Evolutionary conservation across 2,329 filamentous ascomycete species (phyloP).

Genomic region (Penicillium sp.): DNA sequence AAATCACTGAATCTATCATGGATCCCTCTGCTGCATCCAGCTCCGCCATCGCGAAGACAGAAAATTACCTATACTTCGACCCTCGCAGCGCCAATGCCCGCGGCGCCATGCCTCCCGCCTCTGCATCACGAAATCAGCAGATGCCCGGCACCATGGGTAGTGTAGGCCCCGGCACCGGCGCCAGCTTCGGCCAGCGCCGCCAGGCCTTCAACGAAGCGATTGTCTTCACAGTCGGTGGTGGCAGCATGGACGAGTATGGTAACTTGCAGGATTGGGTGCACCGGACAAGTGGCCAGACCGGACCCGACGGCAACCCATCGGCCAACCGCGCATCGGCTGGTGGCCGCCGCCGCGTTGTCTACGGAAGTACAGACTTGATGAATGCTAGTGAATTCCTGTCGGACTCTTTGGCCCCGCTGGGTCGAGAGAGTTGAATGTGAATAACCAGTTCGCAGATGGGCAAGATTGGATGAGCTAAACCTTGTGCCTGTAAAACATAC

Average conservation of each 20-base stretch:
- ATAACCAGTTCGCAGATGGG: background rate
- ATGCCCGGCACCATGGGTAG: slow-evolving; percentile 45
- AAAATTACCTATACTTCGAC: slow-evolving; percentile 96
- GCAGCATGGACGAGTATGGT: slow-evolving; percentile 98
- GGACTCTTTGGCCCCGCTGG: slow-evolving; percentile 57
- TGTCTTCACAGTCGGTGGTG: slow-evolving; percentile 92
- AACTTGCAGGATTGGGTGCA: slow-evolving; percentile 96
- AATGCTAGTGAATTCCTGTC: slow-evolving; percentile 61
- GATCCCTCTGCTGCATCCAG: slow-evolving; percentile 86
- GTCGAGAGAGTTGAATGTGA: slow-evolving; percentile 50
- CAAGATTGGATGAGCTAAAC: slow-evolving; percentile 5
- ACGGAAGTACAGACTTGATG: slow-evolving; percentile 80
- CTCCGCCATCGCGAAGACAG: slow-evolving; percentile 91
- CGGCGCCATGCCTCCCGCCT: slow-evolving; percentile 83
- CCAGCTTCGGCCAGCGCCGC: slow-evolving; percentile 84
- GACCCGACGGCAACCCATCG: slow-evolving; percentile 47
- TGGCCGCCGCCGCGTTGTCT: slow-evolving; percentile 77
- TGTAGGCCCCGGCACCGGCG: slow-evolving; percentile 65
- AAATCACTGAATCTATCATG: slow-evolving; percentile 98
- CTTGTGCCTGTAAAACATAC: slow-evolving; percentile 19
- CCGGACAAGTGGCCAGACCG: slow-evolving; percentile 61
- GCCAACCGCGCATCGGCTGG: slow-evolving; percentile 39
- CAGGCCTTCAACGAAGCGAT: slow-evolving; percentile 88
- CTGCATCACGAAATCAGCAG: slow-evolving; percentile 47
- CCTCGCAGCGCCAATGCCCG: slow-evolving; percentile 89